Evolutionary conservation across 805 yeast species (phyloP).

Genomic region (Zygotorulaspora chibaensis): DNA sequence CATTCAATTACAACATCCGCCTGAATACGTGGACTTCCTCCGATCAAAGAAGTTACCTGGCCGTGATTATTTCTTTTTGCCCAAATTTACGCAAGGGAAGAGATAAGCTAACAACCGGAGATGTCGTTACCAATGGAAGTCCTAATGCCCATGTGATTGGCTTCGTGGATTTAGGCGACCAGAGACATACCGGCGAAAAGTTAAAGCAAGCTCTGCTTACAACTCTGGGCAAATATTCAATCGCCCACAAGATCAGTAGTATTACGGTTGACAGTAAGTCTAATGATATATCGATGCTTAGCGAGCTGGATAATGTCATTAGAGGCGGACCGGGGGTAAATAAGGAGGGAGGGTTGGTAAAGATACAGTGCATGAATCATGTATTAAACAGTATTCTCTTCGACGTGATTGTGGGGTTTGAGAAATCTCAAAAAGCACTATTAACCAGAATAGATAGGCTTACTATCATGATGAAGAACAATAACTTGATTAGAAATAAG

Average conservation of each 20-base stretch:
- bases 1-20: constrained; percentile 9
- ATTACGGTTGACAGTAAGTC: constrained; percentile 10
- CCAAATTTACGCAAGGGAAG: constrained; percentile 10
- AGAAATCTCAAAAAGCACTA: constrained; percentile 3
- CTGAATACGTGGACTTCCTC: constrained; percentile 13
- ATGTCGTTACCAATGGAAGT: constrained; percentile 8
- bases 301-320: constrained; percentile 8
- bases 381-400: constrained; percentile 8
- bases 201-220: constrained; percentile 4
- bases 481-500: constrained; percentile 10
- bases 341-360: constrained; percentile 5
- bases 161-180: constrained; percentile 12
- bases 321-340: constrained; percentile 8
- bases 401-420: constrained; percentile 9
- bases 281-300: constrained; percentile 8
- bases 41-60: constrained; percentile 10
- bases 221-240: constrained; percentile 5
- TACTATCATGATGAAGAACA: constrained; percentile 7
- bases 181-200: constrained; percentile 8
- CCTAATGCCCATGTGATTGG: constrained; percentile 11
- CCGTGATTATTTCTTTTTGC: constrained; percentile 12
- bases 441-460: constrained; percentile 13
- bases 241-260: constrained; percentile 10
- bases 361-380: constrained; percentile 10
- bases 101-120: constrained; percentile 4